Percentiles rank a stretch among this genome's conserved stretches.
phyloP scores from a whole-genome alignment of 1,284 basidiomycete genomes.

The Agroathelia rolfsii region DNA sequence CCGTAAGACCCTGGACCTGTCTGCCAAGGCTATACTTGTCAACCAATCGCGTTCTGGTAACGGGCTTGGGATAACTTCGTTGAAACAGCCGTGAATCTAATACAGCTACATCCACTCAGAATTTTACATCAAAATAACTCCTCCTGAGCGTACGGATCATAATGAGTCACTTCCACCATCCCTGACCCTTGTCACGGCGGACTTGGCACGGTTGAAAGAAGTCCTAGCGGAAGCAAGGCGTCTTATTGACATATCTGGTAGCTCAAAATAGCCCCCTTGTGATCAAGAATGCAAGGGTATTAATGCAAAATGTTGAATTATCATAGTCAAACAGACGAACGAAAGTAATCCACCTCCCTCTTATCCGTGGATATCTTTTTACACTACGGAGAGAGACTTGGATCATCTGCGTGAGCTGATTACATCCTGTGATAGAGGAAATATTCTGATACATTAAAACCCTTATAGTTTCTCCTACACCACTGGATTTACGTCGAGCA shows the following conservation, averaged over 20 bases:
- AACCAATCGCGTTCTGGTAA: constrained; percentile 24
- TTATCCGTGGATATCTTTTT: constrained; percentile 3
- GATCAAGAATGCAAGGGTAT: constrained; percentile 9
- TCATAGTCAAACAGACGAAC: constrained; percentile 20
- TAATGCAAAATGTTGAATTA: constrained; percentile 17
- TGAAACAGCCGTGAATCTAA: constrained; percentile 1
- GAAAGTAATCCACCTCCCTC: neutral
- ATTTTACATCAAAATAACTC: constrained; percentile 26
- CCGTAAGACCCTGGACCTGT: constrained; percentile 20
- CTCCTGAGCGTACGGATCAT: constrained; percentile 1
- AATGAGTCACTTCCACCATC: constrained; percentile 15
- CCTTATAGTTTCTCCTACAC: constrained; percentile 19
- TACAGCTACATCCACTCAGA: constrained; percentile 37
- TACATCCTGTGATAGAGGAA: constrained; percentile 3
- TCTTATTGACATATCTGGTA: constrained; percentile 31
- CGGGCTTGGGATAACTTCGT: constrained; percentile 3
- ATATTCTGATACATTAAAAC: neutral
- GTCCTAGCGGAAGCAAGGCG: constrained; percentile 42
- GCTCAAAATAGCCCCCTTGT: constrained; percentile 8
- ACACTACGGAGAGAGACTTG: constrained; percentile 4
- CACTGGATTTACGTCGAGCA: constrained; percentile 42
- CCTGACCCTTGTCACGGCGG: constrained; percentile 34
- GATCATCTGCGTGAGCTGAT: constrained; percentile 1
- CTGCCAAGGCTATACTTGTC: constrained; percentile 12
- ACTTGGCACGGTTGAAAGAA: constrained; percentile 33